These are phyloP conservation scores for Trichaptum fuscoviolaceum DNA, from an alignment of 768 basidiomycete species.

Conservation along the genomic window DNA sequence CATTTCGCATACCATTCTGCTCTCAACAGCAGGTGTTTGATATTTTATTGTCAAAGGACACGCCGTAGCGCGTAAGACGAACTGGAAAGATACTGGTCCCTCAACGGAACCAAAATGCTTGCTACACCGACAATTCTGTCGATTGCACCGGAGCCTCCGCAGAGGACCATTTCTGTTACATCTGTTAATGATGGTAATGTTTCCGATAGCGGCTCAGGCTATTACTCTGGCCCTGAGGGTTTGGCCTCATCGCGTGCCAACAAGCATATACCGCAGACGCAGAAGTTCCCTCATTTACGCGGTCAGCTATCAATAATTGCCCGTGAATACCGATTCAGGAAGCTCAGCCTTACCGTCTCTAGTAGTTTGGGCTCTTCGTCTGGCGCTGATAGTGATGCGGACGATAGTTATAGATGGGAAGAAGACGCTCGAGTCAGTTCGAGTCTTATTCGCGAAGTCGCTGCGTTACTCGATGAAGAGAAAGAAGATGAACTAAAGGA, in stretches of 20 bases:
- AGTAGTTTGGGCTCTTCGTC: background rate
- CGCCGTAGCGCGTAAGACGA: background rate
- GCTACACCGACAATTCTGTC: background rate
- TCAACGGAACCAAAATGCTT: background rate
- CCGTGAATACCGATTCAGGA: constrained; percentile 61
- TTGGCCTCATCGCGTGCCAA: background rate
- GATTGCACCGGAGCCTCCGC: background rate
- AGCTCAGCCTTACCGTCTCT: constrained; percentile 17
- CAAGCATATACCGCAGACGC: background rate
- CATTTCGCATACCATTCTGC: background rate
- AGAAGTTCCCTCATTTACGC: constrained; percentile 73
- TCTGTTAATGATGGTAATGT: background rate
- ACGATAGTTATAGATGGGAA: constrained; percentile 30
- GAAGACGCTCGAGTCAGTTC: constrained; percentile 52
- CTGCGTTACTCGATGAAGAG: constrained; percentile 69
- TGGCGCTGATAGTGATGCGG: constrained; percentile 50
- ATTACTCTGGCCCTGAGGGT: background rate
- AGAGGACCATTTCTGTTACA: background rate
- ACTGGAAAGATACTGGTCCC: background rate
- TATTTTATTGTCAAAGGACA: background rate
- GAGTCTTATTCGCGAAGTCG: constrained; percentile 64
- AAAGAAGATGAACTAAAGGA: constrained; percentile 82
- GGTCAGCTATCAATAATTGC: constrained; percentile 74
- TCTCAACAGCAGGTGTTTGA: background rate
- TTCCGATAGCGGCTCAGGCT: constrained; percentile 1